Conservation (phyloP, 768 basidiomycete genomes). For the Artomyces pyxidatus region DNA sequence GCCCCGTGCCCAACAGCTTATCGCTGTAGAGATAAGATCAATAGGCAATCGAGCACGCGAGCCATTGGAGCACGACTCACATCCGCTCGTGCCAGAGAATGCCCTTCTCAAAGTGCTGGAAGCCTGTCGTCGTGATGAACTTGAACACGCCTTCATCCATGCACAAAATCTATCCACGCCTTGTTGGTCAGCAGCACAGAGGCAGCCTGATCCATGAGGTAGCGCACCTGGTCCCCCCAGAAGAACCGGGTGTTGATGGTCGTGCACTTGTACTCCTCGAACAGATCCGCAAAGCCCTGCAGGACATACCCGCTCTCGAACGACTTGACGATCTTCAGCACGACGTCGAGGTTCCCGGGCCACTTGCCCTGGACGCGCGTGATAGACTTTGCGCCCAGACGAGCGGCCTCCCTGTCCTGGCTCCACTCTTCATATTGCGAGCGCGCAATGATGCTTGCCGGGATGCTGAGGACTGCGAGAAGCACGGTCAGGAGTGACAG, state of each 20-base stretch:
- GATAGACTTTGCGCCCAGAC: conserved; percentile 15
- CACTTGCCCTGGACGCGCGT: conserved; percentile 24
- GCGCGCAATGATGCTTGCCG: conserved; percentile 2
- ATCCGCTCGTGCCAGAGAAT: conserved; percentile 15
- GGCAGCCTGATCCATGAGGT: not conserved
- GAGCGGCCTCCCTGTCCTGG: conserved; percentile 12
- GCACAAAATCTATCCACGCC: conserved; percentile 10
- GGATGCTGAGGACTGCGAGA: conserved; percentile 5
- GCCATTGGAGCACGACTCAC: conserved; percentile 3
- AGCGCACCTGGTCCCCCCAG: conserved; percentile 24
- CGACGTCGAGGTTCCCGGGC: conserved; percentile 26
- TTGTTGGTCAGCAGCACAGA: not conserved
- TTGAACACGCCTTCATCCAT: conserved; percentile 13
- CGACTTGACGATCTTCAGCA: conserved; percentile 17
- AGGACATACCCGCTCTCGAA: conserved; percentile 19
- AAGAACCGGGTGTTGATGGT: conserved; percentile 27
- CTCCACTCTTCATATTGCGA: conserved; percentile 5
- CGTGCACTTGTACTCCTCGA: conserved; percentile 20
- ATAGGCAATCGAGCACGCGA: not conserved
- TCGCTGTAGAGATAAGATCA: conserved; percentile 7
- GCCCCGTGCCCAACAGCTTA: conserved; percentile 38
- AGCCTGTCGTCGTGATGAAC: conserved; percentile 13
- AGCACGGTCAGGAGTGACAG: not conserved
- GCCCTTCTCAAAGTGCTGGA: conserved; percentile 15
- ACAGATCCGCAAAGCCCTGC: conserved; percentile 20